Percentiles rank a stretch among this genome's conserved stretches.
phyloP scores from a whole-genome alignment of 257 asterid species.

The Pogostemon cablin region DNA sequence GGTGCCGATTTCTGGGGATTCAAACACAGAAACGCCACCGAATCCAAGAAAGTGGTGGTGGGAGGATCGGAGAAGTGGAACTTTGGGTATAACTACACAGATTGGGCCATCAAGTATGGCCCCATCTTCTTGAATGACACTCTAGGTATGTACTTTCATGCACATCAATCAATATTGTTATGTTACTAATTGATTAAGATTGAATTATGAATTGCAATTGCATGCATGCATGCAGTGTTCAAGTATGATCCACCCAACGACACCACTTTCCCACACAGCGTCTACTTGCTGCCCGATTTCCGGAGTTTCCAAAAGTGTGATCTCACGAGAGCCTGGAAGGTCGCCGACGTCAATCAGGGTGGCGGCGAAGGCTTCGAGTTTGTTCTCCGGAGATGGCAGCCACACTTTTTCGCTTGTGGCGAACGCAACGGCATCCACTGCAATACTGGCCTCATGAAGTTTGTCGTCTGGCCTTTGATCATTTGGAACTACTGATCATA shows the following conservation, averaged over 20 bases:
- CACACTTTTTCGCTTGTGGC: slow-evolving; percentile 72
- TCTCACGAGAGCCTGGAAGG: slow-evolving; percentile 51
- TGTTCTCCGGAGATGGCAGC: slow-evolving; percentile 58
- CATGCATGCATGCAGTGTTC: slow-evolving; percentile 49
- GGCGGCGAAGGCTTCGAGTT: slow-evolving; percentile 66
- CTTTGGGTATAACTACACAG: slow-evolving; percentile 67
- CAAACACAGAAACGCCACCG: slow-evolving; percentile 40
- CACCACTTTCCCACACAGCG: slow-evolving; percentile 66
- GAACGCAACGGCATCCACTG: slow-evolving; percentile 65
- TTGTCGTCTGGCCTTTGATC: slow-evolving; percentile 61
- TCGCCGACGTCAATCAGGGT: slow-evolving; percentile 55
- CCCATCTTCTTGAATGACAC: slow-evolving; percentile 70
- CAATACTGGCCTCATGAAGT: slow-evolving; percentile 74
- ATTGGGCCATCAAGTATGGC: slow-evolving; percentile 59
- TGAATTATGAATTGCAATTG: background rate
- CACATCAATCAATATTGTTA: background rate
- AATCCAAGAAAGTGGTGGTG: slow-evolving; percentile 42
- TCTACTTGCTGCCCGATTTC: slow-evolving; percentile 54
- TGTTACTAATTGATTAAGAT: background rate
- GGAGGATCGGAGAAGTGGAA: slow-evolving; percentile 74
- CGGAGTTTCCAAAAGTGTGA: slow-evolving; percentile 72
- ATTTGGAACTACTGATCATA: slow-evolving; percentile 39
- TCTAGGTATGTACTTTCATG: slow-evolving; percentile 42
- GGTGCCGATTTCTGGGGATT: slow-evolving; percentile 39
- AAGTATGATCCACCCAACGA: slow-evolving; percentile 70